Evolutionary conservation across 306 rosid species (phyloP).

Genomic region (Morella rubra): DNA sequence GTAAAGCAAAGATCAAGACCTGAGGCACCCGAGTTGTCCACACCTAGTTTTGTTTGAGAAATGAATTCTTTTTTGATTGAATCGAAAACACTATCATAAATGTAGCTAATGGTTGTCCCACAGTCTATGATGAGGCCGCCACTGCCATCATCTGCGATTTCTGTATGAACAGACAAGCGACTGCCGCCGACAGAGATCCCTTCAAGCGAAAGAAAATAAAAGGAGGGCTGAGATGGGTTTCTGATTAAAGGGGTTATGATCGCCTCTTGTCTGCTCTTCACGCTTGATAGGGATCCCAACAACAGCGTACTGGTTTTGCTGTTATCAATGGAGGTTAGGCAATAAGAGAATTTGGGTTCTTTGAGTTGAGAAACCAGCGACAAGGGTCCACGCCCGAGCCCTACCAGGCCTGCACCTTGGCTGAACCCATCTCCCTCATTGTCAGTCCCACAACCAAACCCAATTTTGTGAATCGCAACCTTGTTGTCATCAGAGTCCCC

Average conservation of each 20-base stretch:
- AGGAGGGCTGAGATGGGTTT: conserved; percentile 70
- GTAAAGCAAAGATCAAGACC: conserved; percentile 75
- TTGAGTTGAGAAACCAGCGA: conserved; percentile 77
- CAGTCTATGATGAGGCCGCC: conserved; percentile 89
- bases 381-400: conserved; percentile 79
- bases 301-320: conserved; percentile 52
- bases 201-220: conserved; percentile 71
- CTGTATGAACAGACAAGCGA: conserved; percentile 37
- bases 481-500: conserved; percentile 29
- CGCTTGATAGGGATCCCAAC: conserved; percentile 56
- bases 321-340: conserved; percentile 63
- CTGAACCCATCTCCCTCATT: conserved; percentile 76
- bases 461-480: conserved; percentile 40
- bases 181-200: conserved; percentile 74
- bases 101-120: conserved; percentile 76
- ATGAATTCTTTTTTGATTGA: conserved; percentile 50
- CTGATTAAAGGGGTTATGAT: conserved; percentile 48
- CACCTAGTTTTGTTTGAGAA: conserved; percentile 46
- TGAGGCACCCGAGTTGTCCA: conserved; percentile 37
- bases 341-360: conserved; percentile 71
- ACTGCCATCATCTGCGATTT: conserved; percentile 53
- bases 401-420: conserved; percentile 79
- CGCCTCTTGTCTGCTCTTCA: conserved; percentile 21
- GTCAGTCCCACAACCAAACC: conserved; percentile 83
- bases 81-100: conserved; percentile 46